Conservation (phyloP, 2,329 filamentous ascomycete species). For the Ceratocystis albifundus region DNA sequence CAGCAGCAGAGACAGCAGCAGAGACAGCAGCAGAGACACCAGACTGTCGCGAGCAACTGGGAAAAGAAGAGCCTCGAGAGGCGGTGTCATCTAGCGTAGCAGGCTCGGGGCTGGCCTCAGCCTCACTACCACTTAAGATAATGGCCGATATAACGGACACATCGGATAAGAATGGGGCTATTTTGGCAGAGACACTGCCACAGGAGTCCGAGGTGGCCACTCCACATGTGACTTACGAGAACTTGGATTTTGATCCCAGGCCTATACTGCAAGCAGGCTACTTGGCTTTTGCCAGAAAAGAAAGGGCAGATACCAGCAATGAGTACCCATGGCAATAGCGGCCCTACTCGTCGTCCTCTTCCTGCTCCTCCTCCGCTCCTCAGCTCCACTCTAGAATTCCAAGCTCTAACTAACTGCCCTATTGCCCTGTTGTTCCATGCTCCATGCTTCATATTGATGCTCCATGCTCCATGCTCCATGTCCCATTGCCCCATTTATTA, state of each 20-base stretch:
- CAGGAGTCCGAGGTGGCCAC: conserved; percentile 25
- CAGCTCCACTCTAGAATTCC: not conserved
- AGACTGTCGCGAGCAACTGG: not conserved
- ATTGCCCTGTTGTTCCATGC: no score
- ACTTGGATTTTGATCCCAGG: conserved; percentile 35
- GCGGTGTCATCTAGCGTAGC: not conserved
- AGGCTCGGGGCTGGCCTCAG: conserved; percentile 2
- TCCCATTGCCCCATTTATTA: not conserved
- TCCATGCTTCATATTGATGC: no score
- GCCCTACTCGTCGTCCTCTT: no score
- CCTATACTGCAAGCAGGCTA: conserved; percentile 33
- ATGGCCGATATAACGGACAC: conserved; percentile 8
- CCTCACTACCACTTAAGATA: not conserved
- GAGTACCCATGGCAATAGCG: no score
- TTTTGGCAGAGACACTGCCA: conserved; percentile 25
- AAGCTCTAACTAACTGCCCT: no score
- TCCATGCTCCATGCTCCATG: no score
- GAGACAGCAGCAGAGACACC: not conserved
- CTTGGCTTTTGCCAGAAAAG: conserved; percentile 26
- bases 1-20: not conserved
- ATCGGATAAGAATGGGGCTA: conserved; percentile 27
- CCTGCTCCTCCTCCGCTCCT: not conserved
- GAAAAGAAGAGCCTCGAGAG: not conserved
- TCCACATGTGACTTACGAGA: conserved; percentile 30
- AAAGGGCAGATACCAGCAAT: not conserved